A percentile compares a stretch with the other conserved stretches of the same genome.
phyloP scores from a whole-genome alignment of 179 eudicot genomes.

The Silene vulgaris region DNA sequence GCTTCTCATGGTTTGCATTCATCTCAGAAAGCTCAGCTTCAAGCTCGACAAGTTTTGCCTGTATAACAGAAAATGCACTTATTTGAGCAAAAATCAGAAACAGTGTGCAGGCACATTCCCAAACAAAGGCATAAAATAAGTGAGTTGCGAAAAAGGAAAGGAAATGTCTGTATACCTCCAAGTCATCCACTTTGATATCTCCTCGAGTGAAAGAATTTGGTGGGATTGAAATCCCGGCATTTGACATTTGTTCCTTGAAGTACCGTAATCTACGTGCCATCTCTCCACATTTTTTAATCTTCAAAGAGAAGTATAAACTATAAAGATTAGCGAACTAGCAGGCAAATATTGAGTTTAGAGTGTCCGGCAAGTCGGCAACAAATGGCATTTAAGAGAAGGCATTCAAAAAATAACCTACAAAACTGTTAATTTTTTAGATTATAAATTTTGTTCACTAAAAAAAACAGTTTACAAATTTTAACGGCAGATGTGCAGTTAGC shows the following conservation, averaged over 20 bases:
- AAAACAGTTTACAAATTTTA: too few relatives aligned
- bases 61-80: neutral
- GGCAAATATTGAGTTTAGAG: neutral
- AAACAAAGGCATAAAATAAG: neutral
- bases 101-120: neutral
- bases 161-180: conserved; percentile 51
- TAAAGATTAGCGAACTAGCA: neutral
- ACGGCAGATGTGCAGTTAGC: too few relatives aligned
- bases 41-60: conserved; percentile 67
- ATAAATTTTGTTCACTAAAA: too few relatives aligned
- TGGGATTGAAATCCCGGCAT: conserved; percentile 55
- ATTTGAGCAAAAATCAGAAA: neutral
- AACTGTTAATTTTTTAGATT: too few relatives aligned
- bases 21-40: conserved; percentile 73
- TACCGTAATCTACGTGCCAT: conserved; percentile 73
- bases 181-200: conserved; percentile 53
- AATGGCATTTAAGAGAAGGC: conserved; percentile 1
- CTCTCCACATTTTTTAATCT: conserved; percentile 84
- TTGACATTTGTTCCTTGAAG: conserved; percentile 67
- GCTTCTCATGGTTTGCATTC: conserved; percentile 62
- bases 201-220: conserved; percentile 32
- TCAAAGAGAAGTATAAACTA: conserved; percentile 8
- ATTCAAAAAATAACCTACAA: neutral
- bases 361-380: neutral
- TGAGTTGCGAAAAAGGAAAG: neutral